Conservation (phyloP, 495 filamentous ascomycete genomes). For the Entonaema liquescens region DNA sequence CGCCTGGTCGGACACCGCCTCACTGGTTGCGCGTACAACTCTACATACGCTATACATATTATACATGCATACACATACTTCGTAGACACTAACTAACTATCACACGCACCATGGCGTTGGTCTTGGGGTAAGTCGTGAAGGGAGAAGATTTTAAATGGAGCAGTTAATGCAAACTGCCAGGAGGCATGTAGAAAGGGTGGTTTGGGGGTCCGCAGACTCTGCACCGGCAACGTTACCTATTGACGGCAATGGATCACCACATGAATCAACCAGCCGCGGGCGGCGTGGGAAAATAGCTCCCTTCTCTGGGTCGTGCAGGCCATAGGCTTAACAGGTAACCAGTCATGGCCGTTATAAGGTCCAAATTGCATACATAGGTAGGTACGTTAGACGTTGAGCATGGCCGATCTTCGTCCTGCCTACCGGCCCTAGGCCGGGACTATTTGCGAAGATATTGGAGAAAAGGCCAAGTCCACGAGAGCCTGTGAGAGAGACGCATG, state of each 20-base stretch:
- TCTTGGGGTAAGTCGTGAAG: constrained; percentile 16
- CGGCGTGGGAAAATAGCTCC: constrained; percentile 35
- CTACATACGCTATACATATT: background rate
- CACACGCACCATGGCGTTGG: background rate
- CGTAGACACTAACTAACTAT: background rate
- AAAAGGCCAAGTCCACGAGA: constrained; percentile 1
- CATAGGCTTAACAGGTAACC: constrained; percentile 34
- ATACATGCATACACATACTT: background rate
- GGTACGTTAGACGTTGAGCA: constrained; percentile 12
- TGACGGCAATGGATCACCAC: constrained; percentile 30
- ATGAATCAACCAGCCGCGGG: constrained; percentile 38
- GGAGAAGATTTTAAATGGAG: constrained; percentile 5
- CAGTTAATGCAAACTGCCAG: constrained; percentile 25
- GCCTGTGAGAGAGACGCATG: constrained; percentile 5
- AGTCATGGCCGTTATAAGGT: constrained; percentile 25
- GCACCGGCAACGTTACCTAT: constrained; percentile 32
- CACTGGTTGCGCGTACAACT: constrained; percentile 30
- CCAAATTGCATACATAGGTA: constrained; percentile 23
- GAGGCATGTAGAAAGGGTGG: constrained; percentile 24
- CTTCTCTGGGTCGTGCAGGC: constrained; percentile 34
- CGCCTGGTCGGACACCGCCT: constrained; percentile 34
- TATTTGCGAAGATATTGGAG: constrained; percentile 31
- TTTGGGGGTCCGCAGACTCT: constrained; percentile 36
- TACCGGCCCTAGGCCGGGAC: constrained; percentile 27
- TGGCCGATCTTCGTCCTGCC: constrained; percentile 32